These are phyloP conservation scores for Zangia roseola DNA, from an alignment of 768 basidiomycete species.

Conservation along the genomic window DNA sequence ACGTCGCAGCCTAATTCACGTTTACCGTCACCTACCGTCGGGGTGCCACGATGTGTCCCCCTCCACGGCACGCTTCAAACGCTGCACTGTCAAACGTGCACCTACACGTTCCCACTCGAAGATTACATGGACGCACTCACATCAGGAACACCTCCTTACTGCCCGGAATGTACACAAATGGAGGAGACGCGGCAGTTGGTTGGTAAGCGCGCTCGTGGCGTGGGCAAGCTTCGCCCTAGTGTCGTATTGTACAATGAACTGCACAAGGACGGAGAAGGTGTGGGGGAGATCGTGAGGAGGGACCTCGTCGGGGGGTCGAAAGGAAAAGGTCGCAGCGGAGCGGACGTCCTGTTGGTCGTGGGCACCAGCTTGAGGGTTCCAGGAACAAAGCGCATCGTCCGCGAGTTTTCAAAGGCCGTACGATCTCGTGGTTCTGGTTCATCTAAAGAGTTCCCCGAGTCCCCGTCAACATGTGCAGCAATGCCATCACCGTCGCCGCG, in stretches of 20 bases:
- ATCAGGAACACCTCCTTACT: conserved; percentile 64
- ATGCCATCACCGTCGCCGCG: conserved; percentile 52
- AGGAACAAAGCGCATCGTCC: conserved; percentile 88
- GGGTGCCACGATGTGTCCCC: conserved; percentile 81
- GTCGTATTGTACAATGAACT: conserved; percentile 90
- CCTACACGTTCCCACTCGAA: conserved; percentile 63
- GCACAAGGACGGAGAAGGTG: conserved; percentile 83
- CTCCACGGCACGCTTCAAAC: conserved; percentile 83
- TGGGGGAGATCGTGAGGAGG: conserved; percentile 78
- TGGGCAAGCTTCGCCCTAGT: conserved; percentile 80
- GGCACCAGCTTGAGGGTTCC: conserved; percentile 89
- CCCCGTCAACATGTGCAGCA: conserved; percentile 29
- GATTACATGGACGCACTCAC: conserved; percentile 59
- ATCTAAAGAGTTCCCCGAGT: conserved; percentile 31
- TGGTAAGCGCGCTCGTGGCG: conserved; percentile 75
- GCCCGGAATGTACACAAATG: conserved; percentile 74
- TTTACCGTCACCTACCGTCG: conserved; percentile 50
- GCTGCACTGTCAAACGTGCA: conserved; percentile 82
- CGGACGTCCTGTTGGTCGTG: conserved; percentile 84
- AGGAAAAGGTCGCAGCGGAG: conserved; percentile 66
- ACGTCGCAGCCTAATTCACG: conserved; percentile 32
- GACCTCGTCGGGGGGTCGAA: conserved; percentile 74
- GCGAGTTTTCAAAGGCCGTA: conserved; percentile 82
- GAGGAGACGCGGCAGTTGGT: conserved; percentile 68
- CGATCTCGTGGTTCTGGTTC: conserved; percentile 45